Conservation (phyloP, 805 yeast genomes). For the Sungouiozyma ichnusensis region DNA sequence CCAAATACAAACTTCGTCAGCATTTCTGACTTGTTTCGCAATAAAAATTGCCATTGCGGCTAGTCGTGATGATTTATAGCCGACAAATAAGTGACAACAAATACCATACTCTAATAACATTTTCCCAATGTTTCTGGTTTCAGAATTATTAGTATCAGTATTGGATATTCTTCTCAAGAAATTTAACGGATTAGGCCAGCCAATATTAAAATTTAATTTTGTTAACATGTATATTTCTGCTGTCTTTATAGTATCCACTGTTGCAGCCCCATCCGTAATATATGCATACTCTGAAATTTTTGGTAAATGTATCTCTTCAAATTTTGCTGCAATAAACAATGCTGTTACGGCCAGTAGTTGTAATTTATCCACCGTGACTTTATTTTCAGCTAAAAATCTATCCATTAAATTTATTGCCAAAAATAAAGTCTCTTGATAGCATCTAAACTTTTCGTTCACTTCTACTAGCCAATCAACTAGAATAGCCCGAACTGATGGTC, state of each 20-base stretch:
- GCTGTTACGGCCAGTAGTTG: constrained; percentile 83
- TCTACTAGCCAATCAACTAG: constrained; percentile 91
- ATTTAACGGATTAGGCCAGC: constrained; percentile 84
- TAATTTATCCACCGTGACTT: constrained; percentile 64
- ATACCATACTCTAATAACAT: constrained; percentile 69
- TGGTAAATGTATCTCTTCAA: constrained; percentile 86
- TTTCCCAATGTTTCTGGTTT: constrained; percentile 75
- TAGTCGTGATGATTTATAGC: constrained; percentile 62
- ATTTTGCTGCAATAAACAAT: constrained; percentile 82
- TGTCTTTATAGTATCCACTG: constrained; percentile 67
- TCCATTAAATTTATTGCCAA: constrained; percentile 82
- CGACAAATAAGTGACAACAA: constrained; percentile 66
- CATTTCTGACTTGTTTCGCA: constrained; percentile 48
- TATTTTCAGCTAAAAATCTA: constrained; percentile 65
- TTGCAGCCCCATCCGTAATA: constrained; percentile 77
- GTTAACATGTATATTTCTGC: constrained; percentile 76
- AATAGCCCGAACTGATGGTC: constrained; percentile 77
- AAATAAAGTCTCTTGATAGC: constrained; percentile 77
- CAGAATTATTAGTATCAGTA: constrained; percentile 82
- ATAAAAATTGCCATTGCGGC: constrained; percentile 86
- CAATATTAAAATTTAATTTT: constrained; percentile 60
- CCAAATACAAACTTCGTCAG: constrained; percentile 16
- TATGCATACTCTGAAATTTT: constrained; percentile 77
- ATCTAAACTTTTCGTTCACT: constrained; percentile 72
- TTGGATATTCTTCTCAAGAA: constrained; percentile 80